phyloP scores from a whole-genome alignment of 2,329 filamentous ascomycete genomes.

The Verticillium zaregamsianum region DNA sequence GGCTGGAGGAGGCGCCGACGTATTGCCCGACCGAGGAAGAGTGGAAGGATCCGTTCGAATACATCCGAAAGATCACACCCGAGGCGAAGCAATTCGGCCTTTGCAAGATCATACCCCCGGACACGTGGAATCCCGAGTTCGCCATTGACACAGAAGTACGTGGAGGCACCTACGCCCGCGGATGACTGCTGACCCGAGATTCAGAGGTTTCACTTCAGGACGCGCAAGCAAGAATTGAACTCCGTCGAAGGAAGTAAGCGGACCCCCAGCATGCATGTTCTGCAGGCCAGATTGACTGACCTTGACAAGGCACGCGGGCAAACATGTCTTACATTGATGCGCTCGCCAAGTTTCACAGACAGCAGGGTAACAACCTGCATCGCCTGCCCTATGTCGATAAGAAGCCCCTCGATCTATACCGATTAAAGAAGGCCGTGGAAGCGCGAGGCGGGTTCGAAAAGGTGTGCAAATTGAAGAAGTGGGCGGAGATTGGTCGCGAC shows the following conservation, averaged over 20 bases:
- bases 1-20: conserved; percentile 82
- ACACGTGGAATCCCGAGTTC: conserved; percentile 90
- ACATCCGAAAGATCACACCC: conserved; percentile 85
- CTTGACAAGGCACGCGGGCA: conserved; percentile 72
- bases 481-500: conserved; percentile 96
- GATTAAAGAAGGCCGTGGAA: conserved; percentile 94
- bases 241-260: conserved; percentile 92
- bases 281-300: conserved; percentile 25
- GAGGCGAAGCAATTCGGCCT: conserved; percentile 87
- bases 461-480: conserved; percentile 97
- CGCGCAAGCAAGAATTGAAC: conserved; percentile 93
- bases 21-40: conserved; percentile 89
- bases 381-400: conserved; percentile 97
- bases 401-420: conserved; percentile 90
- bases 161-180: background rate
- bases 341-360: conserved; percentile 92
- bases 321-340: conserved; percentile 96
- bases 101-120: conserved; percentile 92
- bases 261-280: background rate
- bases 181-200: conserved; percentile 2
- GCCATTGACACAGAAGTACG: conserved; percentile 91
- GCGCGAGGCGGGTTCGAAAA: conserved; percentile 91
- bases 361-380: conserved; percentile 90
- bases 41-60: conserved; percentile 90
- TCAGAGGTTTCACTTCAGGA: conserved; percentile 94